Conservation (phyloP, 257 asterid genomes). For the Solanum commersonii region DNA sequence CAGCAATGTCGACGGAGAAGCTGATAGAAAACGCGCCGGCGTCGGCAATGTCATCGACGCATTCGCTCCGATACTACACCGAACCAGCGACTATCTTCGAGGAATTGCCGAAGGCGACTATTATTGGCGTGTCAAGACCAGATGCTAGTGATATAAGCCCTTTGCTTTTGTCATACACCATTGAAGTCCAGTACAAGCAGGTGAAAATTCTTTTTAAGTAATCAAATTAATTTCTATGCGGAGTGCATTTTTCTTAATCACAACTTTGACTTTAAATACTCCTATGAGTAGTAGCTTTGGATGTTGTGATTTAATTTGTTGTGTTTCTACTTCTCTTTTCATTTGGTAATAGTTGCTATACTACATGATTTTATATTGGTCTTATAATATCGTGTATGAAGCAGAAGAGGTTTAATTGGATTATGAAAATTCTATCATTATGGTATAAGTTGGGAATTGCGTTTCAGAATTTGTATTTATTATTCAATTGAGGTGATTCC, state of each 20-base stretch:
- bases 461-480: neutral
- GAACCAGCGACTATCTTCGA: conserved; percentile 54
- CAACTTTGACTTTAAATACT: neutral
- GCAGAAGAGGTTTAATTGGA: neutral
- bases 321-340: neutral
- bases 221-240: neutral
- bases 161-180: conserved; percentile 74
- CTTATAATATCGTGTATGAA: neutral
- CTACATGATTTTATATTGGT: neutral
- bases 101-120: conserved; percentile 64
- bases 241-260: neutral
- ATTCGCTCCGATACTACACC: conserved; percentile 34
- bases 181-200: conserved; percentile 80
- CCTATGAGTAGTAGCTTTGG: neutral
- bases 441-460: neutral
- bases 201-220: conserved; percentile 5
- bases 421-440: neutral
- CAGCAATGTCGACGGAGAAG: conserved; percentile 61
- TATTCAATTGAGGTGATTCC: neutral
- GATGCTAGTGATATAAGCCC: conserved; percentile 84
- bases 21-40: conserved; percentile 26
- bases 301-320: neutral
- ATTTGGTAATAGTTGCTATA: neutral
- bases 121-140: conserved; percentile 64
- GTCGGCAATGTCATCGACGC: conserved; percentile 39